Conservation (phyloP, 176 grass and related monocot genomes). For the Oryza australiensis region DNA sequence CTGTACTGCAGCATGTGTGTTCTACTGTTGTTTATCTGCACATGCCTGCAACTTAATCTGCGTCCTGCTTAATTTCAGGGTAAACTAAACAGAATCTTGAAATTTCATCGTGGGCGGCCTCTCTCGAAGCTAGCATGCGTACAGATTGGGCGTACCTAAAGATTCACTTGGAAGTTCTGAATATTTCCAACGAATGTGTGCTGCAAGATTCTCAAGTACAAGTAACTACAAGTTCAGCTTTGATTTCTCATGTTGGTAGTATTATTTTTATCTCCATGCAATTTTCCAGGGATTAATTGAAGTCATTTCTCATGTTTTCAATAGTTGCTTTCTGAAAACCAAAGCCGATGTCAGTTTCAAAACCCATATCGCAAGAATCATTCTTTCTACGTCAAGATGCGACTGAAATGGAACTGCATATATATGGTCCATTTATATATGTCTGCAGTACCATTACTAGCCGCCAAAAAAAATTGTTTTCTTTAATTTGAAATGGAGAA, state of each 20-base stretch:
- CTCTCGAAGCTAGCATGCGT: neutral
- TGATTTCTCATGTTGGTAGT: neutral
- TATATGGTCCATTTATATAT: neutral
- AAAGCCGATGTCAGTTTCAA: neutral
- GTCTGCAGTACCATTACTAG: neutral
- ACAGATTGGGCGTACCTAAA: neutral
- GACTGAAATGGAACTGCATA: neutral
- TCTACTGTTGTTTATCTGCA: neutral
- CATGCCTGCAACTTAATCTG: conserved; percentile 15
- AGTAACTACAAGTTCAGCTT: neutral
- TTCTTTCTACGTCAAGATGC: neutral
- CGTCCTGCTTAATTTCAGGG: neutral
- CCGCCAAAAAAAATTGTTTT: neutral
- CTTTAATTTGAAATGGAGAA: neutral
- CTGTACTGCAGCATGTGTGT: neutral
- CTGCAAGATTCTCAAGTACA: neutral
- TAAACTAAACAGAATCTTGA: neutral
- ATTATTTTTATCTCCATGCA: neutral
- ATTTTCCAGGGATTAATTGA: neutral
- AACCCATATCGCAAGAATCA: neutral
- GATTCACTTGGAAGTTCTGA: neutral
- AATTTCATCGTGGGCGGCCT: neutral
- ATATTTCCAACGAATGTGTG: neutral
- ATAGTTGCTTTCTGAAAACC: conserved; percentile 4
- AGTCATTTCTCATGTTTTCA: neutral